phyloP scores from a whole-genome alignment of 495 filamentous ascomycete genomes.

The Durotheca rogersii region DNA sequence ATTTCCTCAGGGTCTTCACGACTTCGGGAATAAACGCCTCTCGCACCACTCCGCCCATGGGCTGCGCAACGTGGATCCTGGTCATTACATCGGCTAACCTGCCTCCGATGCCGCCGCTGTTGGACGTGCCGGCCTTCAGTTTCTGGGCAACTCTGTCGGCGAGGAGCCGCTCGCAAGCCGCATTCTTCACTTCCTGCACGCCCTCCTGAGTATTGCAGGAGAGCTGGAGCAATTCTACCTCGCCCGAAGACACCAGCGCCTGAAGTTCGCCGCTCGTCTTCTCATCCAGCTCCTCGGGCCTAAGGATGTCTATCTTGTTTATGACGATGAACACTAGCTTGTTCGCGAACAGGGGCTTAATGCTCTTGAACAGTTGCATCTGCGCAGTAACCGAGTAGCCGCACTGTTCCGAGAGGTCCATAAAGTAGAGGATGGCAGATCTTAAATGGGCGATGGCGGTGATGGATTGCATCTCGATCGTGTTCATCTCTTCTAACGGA shows the following conservation, averaged over 20 bases:
- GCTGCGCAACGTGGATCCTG: constrained; percentile 93
- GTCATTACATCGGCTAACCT: constrained; percentile 84
- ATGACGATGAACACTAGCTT: constrained; percentile 95
- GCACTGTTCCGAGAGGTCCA: constrained; percentile 97
- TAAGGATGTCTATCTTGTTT: constrained; percentile 95
- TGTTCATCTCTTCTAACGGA: constrained; percentile 99
- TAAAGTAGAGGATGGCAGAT: constrained; percentile 94
- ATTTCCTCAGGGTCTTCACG: constrained; percentile 76
- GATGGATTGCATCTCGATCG: constrained; percentile 97
- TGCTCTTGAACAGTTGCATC: constrained; percentile 88
- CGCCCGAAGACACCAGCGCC: constrained; percentile 74
- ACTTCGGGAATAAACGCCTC: constrained; percentile 90
- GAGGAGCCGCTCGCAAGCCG: constrained; percentile 88
- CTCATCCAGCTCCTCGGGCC: constrained; percentile 82
- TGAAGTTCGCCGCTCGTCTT: constrained; percentile 77
- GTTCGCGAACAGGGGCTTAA: constrained; percentile 95
- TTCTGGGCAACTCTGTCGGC: constrained; percentile 93
- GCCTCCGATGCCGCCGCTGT: constrained; percentile 67
- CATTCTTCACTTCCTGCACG: constrained; percentile 90
- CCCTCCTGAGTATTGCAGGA: constrained; percentile 95
- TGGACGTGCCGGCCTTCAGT: constrained; percentile 81
- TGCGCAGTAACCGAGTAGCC: constrained; percentile 92
- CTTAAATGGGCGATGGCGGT: constrained; percentile 96
- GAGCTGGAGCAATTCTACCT: constrained; percentile 86
- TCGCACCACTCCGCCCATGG: constrained; percentile 72